A percentile compares a stretch with the other conserved stretches of the same genome.
phyloP scores from a whole-genome alignment of 306 rosid species.

The Mucuna pruriens region DNA sequence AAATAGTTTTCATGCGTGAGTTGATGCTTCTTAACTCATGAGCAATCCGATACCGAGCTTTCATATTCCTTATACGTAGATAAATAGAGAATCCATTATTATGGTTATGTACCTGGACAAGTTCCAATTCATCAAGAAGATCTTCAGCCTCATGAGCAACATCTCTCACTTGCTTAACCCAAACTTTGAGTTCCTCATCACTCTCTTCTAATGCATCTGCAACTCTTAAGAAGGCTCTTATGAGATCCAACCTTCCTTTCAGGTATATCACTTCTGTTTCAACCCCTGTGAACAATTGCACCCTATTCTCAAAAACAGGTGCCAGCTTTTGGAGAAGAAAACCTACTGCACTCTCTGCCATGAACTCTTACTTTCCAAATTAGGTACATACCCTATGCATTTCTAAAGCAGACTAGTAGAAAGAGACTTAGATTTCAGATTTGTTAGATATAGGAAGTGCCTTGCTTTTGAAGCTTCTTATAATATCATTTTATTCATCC shows the following conservation, averaged over 20 bases:
- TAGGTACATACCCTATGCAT: background rate
- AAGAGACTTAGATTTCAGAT: conserved; percentile 7
- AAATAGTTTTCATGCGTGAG: conserved; percentile 32
- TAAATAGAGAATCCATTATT: conserved; percentile 32
- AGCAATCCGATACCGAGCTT: conserved; percentile 48
- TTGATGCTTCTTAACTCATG: conserved; percentile 39
- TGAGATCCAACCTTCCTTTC: conserved; percentile 42
- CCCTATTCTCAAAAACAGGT: conserved; percentile 34
- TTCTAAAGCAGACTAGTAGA: conserved; percentile 5
- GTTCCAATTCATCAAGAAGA: conserved; percentile 48
- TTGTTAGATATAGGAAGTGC: background rate
- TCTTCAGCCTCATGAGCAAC: conserved; percentile 52
- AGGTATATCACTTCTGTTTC: conserved; percentile 40
- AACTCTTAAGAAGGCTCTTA: conserved; percentile 45
- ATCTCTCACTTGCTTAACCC: conserved; percentile 59
- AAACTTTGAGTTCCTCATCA: conserved; percentile 52
- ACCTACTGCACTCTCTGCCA: conserved; percentile 49
- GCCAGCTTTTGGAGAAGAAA: conserved; percentile 43
- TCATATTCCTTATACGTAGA: conserved; percentile 35
- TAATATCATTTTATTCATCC: background rate
- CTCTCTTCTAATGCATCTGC: conserved; percentile 51
- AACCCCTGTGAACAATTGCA: conserved; percentile 34
- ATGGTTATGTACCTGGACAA: conserved; percentile 31
- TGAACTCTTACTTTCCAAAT: conserved; percentile 5
- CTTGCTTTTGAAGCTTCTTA: background rate